phyloP scores from a whole-genome alignment of 495 filamentous ascomycete species.

The Sordaria brevicollis region DNA sequence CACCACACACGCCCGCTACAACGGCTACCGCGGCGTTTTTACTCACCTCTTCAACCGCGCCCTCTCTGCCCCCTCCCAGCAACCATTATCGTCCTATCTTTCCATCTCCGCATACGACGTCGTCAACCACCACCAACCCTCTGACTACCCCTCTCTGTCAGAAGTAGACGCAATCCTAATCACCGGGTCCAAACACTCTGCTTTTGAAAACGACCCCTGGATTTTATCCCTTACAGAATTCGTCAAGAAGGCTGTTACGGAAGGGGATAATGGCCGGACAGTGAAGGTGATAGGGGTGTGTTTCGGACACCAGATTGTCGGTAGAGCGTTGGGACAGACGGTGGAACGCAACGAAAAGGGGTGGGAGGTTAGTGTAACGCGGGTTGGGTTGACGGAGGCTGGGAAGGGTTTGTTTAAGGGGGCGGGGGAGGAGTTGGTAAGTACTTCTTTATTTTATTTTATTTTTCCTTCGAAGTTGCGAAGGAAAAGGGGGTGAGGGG shows the following conservation, averaged over 20 bases:
- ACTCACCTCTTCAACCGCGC: conserved; percentile 44
- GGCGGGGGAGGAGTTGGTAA: conserved; percentile 55
- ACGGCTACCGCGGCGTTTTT: conserved; percentile 68
- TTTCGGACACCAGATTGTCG: conserved; percentile 88
- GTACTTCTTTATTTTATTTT: conserved; percentile 13
- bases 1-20: conserved; percentile 48
- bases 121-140: conserved; percentile 35
- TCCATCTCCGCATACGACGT: conserved; percentile 59
- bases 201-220: conserved; percentile 60
- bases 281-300: conserved; percentile 72
- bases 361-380: conserved; percentile 74
- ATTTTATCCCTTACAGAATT: conserved; percentile 66
- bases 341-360: conserved; percentile 57
- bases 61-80: conserved; percentile 12
- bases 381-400: conserved; percentile 55
- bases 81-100: conserved; percentile 32
- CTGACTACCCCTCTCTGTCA: conserved; percentile 56
- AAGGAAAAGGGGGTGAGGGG: too few relatives aligned
- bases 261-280: conserved; percentile 20
- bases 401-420: conserved; percentile 63
- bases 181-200: conserved; percentile 53
- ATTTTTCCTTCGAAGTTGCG: too few relatives aligned
- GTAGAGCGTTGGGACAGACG: conserved; percentile 57
- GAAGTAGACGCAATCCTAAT: conserved; percentile 75
- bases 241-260: conserved; percentile 36